phyloP scores from a whole-genome alignment of 805 yeast species.

The Sungouiozyma ichnusensis region DNA sequence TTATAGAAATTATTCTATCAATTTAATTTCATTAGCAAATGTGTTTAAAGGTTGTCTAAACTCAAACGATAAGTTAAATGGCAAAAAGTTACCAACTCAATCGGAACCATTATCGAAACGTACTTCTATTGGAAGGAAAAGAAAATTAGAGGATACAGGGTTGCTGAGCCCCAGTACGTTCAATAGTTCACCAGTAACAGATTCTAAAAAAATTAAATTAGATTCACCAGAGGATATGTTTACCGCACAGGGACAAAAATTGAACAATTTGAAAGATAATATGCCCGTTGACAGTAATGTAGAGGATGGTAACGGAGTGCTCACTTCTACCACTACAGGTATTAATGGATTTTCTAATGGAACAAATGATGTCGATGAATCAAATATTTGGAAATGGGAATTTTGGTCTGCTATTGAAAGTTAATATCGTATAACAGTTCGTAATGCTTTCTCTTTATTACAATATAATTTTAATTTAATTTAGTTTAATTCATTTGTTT shows the following conservation, averaged over 20 bases:
- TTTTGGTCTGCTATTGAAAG: constrained; percentile 14
- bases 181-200: constrained; percentile 5
- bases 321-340: neutral
- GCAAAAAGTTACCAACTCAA: constrained; percentile 6
- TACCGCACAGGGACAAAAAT: constrained; percentile 9
- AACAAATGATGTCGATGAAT: neutral
- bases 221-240: constrained; percentile 29
- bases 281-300: constrained; percentile 1
- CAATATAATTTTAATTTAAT: too few species aligned
- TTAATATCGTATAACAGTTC: too few species aligned
- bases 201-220: constrained; percentile 25
- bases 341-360: neutral
- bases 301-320: neutral
- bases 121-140: constrained; percentile 12
- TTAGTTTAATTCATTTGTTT: too few species aligned
- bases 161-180: neutral
- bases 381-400: constrained; percentile 26
- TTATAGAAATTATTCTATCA: constrained; percentile 8
- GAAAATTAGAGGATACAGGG: constrained; percentile 18
- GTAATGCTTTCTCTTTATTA: too few species aligned
- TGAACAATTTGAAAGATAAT: constrained; percentile 3
- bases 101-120: neutral
- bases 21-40: constrained; percentile 14
- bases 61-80: constrained; percentile 10
- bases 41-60: constrained; percentile 14